Evolutionary conservation across 2,329 filamentous ascomycete genomes (phyloP), one percentile per base, ranked within the genome.

Genomic region (Paramyrothecium roridum): DNA sequence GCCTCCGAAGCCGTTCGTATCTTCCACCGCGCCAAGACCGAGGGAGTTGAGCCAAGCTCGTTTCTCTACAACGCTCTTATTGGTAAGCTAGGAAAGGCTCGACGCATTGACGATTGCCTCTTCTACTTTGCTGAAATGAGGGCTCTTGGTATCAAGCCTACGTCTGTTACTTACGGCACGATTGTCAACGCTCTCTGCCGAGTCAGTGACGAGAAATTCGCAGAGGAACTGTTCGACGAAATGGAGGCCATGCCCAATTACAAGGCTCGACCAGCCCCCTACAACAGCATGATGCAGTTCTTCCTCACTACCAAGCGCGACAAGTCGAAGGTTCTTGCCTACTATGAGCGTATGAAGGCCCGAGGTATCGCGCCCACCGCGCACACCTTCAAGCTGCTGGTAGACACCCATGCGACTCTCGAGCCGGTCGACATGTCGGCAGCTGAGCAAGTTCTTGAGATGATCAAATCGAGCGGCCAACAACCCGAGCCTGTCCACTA

Each of bases 221-320:
- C 95, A 26, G 95, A 97, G 69, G 92, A 98, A 74, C 85, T 98
- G 65, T 99, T 99, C 68, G 92, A 98, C 68, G 95, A 99, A 78
- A 99, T 99, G 95, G 95, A 99, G 78, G 86, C 88, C 49, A 96
- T 96, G 88, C 89, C 92, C 55, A 99, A 99, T 79, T 99, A 99
- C 84, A 98, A 97, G 80, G 91, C 95, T 45, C 89, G 95, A 11
- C 93, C 95, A 23, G 95, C 95, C 22, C 95, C 95, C 1, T 99
- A 99, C 81, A 97, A 99, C 80, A 96, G 91, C 74, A 90, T 99
- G 87, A 99, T 99, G 86, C 95, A 99, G 71, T 98, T 96, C 78
- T 99, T 98, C 84, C 80, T 98, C 63, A 96, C 91, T 55, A 98
- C 93, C 54, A 98, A 98, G 84, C 91, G 92, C 53, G 93, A 99